Base-by-base conservation (phyloP, 2,329 filamentous ascomycete genomes). In the Decorospora gaudefroyi region DNA sequence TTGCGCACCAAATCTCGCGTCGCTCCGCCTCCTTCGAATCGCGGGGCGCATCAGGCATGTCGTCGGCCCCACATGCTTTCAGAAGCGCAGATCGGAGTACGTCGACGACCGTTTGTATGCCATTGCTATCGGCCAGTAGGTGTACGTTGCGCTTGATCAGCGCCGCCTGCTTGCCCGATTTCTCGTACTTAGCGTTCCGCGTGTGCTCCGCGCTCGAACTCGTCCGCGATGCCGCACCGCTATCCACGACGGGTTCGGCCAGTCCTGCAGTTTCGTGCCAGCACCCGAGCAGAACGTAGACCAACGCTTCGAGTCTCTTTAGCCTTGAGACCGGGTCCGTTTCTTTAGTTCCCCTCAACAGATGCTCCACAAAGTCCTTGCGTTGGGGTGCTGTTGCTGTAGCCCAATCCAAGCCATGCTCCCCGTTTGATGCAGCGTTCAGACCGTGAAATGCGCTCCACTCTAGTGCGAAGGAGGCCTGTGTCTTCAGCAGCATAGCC, bases 391-490 rank as follows among this genome's bases (percentile, higher is more conserved):
- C 72, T 15, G 80, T 78, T 4, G 81, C 82, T 27, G 84, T 80
- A 39, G 84, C 76, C 90, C 90, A 96, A 23, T 82, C 74, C 28
- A 73, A 65, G 21, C 75, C 72, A 29, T 74, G 70, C 11, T 75
- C 66, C 36, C 75, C 67, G 23, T 72, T 60, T 44, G 43, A 64
- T 32, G 53, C 64, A 60, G 64, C 46, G 67, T 69, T 58, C 57
- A 79, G 73, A 11, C 61, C 65, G 32, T 62, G 51, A 41, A 59
- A 69, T 6, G 46, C 41, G 40, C 55, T 67, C 88, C 88, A 96
- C 63, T 85, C 81, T 65, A 83, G 81, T 53, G 90, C 82, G 64
- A 95, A 97, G 2, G 85, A 84, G 25, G 83, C 78, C 63, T 88
- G 88, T 13, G 88, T 85, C 39, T 85, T 82, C 39, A 87, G 80